Base-by-base conservation (phyloP, 192 early-diverging fungal species). In the Cetraspora pellucida region DNA sequence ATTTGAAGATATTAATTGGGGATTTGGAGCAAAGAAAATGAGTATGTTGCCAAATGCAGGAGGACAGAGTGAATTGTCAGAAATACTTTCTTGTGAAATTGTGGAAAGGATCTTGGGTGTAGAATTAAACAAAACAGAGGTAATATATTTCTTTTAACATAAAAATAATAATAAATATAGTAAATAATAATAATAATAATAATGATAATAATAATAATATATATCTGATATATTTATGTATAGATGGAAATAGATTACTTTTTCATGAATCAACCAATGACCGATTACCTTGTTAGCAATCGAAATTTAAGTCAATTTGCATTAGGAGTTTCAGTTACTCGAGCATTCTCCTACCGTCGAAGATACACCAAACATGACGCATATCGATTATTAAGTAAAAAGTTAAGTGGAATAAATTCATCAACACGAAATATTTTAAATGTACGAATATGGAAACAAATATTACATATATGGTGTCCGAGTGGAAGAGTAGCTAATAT, bases 391-490 rank as follows among this genome's bases (percentile, higher is more conserved):
- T 69, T 87, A 1, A 72, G 31, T 50, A 85, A 86, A 71, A 87
- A 87, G 67, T 50, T 87, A 31, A 45, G 27, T 1, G 83, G 82
- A 3, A 78, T 86, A 21, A 66, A 78, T 69, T 83, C 77, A 2
- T 83, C 83, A 46, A 78, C 75, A 10, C n/a, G 77, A 64, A 84
- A 82, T 25, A 82, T 86, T 13, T 65, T 79, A 3, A 79, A 81
- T 25, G 80, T 82, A 55, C 61, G 77, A 4, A 70, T 86, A 74
- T 81, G 81, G 58, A 79, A 84, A 25, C 86, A 86, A 67, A 86
- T 87, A 19, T 69, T 87, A 54, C 86, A 87, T 67, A 80, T 87
- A 16, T 87, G 86, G 86, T 79, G 82, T 1, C 82, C 83, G 3
- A 81, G 77, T 49, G 84, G 84, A 23, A 81, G 81, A 46, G 68